These are phyloP conservation scores for Cryptococcus sp. DNA, from an alignment of 1,284 basidiomycete genomes.

Conservation along the genomic window DNA sequence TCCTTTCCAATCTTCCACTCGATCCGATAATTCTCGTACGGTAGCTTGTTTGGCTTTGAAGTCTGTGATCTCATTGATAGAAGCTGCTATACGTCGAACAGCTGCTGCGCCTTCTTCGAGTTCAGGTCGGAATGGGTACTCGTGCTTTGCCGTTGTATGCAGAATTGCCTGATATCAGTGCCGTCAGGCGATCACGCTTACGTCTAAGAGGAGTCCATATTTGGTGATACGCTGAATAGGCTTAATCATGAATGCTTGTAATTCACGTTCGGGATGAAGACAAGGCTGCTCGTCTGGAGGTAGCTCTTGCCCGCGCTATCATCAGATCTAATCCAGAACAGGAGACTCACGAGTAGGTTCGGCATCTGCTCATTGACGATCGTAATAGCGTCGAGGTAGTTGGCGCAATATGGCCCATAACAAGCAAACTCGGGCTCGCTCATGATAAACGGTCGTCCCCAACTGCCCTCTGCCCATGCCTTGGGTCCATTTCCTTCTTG, in stretches of 20 bases:
- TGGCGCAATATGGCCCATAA: constrained; percentile 97
- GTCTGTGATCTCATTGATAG: constrained; percentile 91
- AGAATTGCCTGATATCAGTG: constrained; percentile 29
- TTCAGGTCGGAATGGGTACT: constrained; percentile 72
- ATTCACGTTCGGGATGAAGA: constrained; percentile 55
- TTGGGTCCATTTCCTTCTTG: constrained; percentile 51
- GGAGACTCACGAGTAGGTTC: constrained; percentile 66
- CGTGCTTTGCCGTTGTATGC: constrained; percentile 41
- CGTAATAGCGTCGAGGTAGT: constrained; percentile 82
- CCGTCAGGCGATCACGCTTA: constrained; percentile 37
- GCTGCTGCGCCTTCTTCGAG: constrained; percentile 77
- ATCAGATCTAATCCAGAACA: background rate
- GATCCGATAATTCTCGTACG: constrained; percentile 78
- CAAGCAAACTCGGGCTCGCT: constrained; percentile 86
- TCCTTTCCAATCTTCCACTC: constrained; percentile 99
- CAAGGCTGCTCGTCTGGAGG: constrained; percentile 32
- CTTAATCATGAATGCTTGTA: constrained; percentile 77
- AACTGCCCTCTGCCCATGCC: constrained; percentile 80
- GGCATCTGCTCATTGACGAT: constrained; percentile 80
- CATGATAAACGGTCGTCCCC: constrained; percentile 72
- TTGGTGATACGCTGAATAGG: constrained; percentile 74
- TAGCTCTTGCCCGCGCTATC: constrained; percentile 33
- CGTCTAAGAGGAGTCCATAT: constrained; percentile 64
- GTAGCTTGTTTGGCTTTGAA: constrained; percentile 66
- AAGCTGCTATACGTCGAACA: constrained; percentile 88